phyloP scores from a whole-genome alignment of 1,284 basidiomycete species.

The Bjerkandera adusta region DNA sequence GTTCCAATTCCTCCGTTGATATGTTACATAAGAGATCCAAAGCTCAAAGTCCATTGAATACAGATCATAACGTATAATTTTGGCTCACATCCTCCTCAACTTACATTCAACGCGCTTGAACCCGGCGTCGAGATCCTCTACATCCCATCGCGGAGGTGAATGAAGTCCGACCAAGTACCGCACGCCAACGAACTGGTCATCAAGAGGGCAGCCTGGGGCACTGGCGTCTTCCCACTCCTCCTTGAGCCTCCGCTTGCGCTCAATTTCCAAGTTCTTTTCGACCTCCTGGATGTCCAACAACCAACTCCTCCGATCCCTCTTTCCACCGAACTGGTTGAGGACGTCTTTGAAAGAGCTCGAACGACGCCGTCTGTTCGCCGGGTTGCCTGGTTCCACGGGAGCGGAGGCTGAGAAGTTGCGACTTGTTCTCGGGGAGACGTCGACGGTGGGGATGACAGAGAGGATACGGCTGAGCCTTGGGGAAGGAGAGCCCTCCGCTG shows the following conservation, averaged over 20 bases:
- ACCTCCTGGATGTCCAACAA: slow-evolving; percentile 4
- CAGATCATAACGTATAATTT: too few species aligned
- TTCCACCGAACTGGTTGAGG: slow-evolving; percentile 1
- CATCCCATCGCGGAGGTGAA: slow-evolving; percentile 9
- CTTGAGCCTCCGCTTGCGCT: slow-evolving; percentile 3
- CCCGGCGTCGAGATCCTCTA: slow-evolving; percentile 5
- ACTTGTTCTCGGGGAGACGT: not conserved
- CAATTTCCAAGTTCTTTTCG: not conserved
- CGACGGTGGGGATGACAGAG: not conserved
- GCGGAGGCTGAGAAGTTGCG: not conserved
- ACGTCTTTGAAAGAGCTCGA: slow-evolving; percentile 14
- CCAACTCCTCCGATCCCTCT: slow-evolving; percentile 8
- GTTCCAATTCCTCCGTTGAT: too few species aligned
- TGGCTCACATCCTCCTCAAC: not conserved
- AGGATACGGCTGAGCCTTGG: too few species aligned
- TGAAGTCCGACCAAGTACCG: slow-evolving; percentile 13
- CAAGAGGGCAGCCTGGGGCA: slow-evolving; percentile 6
- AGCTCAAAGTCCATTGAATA: not conserved
- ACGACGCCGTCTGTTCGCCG: not conserved
- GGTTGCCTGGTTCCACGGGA: not conserved
- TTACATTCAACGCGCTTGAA: not conserved
- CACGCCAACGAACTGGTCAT: slow-evolving; percentile 14
- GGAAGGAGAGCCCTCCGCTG: not conserved
- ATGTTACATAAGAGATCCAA: too few species aligned
- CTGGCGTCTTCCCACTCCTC: slow-evolving; percentile 13